Evolutionary conservation across 306 rosid species (phyloP).

Genomic region (Cucurbita ficifolia): DNA sequence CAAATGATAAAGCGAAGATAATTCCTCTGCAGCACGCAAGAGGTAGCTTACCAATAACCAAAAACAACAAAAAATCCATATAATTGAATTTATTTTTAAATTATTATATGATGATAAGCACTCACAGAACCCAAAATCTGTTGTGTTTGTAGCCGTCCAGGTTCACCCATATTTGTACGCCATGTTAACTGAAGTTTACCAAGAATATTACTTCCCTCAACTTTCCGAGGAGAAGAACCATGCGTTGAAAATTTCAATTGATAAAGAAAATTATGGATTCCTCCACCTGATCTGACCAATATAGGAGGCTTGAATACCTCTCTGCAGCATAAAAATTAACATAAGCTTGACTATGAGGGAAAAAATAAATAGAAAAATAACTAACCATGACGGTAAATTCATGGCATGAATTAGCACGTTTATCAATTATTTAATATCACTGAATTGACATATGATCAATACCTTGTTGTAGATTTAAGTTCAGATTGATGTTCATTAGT

Average conservation of each 20-base stretch:
- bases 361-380: constrained; percentile 1
- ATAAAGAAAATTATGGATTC: constrained; percentile 88
- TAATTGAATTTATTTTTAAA: background rate
- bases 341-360: background rate
- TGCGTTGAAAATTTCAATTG: constrained; percentile 43
- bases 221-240: constrained; percentile 40
- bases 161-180: constrained; percentile 96
- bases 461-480: constrained; percentile 41
- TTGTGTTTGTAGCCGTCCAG: constrained; percentile 94
- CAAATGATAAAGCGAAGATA: background rate
- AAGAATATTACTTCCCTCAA: constrained; percentile 87
- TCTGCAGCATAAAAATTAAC: constrained; percentile 25
- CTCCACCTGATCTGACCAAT: constrained; percentile 79
- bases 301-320: constrained; percentile 57
- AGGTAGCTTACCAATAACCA: background rate
- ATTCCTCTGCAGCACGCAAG: background rate
- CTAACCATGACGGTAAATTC: background rate
- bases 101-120: constrained; percentile 10
- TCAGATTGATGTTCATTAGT: constrained; percentile 47
- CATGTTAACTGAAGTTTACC: constrained; percentile 98
- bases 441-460: constrained; percentile 12
- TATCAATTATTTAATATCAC: background rate
- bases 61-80: background rate
- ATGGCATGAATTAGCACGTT: background rate
- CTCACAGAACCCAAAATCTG: constrained; percentile 95